Evolutionary conservation across 2,329 filamentous ascomycete species (phyloP).

Genomic region (Paraconiothyrium sp.): DNA sequence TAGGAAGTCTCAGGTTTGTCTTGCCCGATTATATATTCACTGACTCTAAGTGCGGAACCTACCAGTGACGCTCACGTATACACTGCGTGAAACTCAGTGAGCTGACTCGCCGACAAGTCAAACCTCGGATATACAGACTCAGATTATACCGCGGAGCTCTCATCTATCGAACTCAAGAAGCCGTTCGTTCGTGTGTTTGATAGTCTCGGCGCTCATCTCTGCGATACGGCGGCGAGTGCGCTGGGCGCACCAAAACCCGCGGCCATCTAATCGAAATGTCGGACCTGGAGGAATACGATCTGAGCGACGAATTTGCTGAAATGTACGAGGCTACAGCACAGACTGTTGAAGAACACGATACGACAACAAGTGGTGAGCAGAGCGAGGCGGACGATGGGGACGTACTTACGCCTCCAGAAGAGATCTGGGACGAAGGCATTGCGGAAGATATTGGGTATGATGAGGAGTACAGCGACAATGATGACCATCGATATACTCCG

Average conservation of each 20-base stretch:
- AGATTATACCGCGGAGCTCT: neutral
- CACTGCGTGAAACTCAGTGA: neutral
- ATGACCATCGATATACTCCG: neutral
- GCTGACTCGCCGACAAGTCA: neutral
- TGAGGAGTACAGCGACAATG: neutral
- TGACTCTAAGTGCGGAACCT: neutral
- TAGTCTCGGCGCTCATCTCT: neutral
- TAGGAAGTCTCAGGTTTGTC: slow-evolving; percentile 4
- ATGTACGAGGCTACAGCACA: neutral
- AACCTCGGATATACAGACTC: neutral
- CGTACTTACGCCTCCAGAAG: neutral
- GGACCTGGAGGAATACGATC: neutral
- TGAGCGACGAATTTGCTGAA: neutral
- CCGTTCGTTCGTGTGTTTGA: too few relatives aligned
- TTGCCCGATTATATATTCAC: neutral
- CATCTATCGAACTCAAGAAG: neutral
- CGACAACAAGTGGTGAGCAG: neutral
- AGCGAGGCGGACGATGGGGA: neutral
- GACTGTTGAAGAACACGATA: neutral
- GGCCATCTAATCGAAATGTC: neutral
- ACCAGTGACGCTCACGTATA: neutral
- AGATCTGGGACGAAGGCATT: neutral
- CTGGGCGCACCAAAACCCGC: neutral
- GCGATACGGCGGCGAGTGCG: neutral
- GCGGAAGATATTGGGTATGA: neutral